These are phyloP conservation scores for Fraxinus angustifolia DNA, from an alignment of 305 asterid species.

Conservation along the genomic window DNA sequence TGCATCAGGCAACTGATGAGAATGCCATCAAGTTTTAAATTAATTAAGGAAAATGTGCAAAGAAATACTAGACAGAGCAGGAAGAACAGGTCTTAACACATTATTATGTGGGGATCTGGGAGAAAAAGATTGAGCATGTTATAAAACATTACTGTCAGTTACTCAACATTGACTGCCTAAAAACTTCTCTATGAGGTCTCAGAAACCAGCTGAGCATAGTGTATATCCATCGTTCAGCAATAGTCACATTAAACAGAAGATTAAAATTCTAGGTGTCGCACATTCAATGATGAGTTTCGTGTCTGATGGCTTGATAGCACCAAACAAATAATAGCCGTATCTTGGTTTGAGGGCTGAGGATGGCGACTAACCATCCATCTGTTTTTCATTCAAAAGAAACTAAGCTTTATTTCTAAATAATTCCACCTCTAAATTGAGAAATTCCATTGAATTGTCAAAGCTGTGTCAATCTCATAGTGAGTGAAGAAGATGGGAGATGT, in stretches of 20 bases:
- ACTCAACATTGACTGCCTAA: slow-evolving; percentile 3
- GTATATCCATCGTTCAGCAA: slow-evolving; percentile 3
- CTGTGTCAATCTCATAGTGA: not conserved
- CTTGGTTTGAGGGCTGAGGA: not conserved
- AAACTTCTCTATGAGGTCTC: not conserved
- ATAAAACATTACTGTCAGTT: not conserved
- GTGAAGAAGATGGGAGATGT: slow-evolving; percentile 11
- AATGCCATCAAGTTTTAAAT: not conserved
- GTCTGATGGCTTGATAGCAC: not conserved
- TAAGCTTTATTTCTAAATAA: not conserved
- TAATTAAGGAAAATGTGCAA: not conserved
- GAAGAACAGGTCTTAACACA: not conserved
- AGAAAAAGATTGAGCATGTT: not conserved
- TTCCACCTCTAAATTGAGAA: not conserved
- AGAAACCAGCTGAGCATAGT: slow-evolving; percentile 10
- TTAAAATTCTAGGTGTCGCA: slow-evolving; percentile 1
- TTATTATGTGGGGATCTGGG: not conserved
- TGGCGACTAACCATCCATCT: not conserved
- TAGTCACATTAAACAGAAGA: not conserved
- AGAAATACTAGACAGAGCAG: slow-evolving; percentile 3
- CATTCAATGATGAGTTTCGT: not conserved
- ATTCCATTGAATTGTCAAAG: not conserved
- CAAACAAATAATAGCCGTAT: not conserved
- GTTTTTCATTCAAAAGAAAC: not conserved
- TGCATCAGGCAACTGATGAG: not conserved